Evolutionary conservation across 2,329 filamentous ascomycete genomes (phyloP).

Genomic region (Pyricularia sp.): DNA sequence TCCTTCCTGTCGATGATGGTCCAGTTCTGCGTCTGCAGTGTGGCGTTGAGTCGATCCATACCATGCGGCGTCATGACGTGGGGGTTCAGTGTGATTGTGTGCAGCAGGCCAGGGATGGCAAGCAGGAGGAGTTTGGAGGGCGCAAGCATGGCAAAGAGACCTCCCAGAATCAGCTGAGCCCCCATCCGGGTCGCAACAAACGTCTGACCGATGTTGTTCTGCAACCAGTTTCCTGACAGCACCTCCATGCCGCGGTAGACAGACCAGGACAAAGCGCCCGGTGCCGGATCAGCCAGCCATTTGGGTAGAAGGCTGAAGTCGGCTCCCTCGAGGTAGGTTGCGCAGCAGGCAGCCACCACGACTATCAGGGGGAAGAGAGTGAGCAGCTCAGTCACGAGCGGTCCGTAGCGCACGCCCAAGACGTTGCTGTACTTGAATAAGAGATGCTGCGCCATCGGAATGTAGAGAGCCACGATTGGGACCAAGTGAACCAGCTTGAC

Average conservation of each 20-base stretch:
- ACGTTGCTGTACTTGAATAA: conserved; percentile 53
- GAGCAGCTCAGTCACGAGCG: conserved; percentile 58
- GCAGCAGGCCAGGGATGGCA: conserved; percentile 58
- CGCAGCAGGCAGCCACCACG: conserved; percentile 51
- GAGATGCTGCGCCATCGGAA: conserved; percentile 59
- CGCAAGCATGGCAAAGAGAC: conserved; percentile 49
- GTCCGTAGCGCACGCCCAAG: conserved; percentile 59
- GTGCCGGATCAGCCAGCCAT: conserved; percentile 47
- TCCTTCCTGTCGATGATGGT: conserved; percentile 69
- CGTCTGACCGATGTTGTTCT: conserved; percentile 43
- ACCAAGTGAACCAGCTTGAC: conserved; percentile 38
- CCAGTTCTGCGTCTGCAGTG: conserved; percentile 54
- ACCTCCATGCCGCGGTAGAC: conserved; percentile 44
- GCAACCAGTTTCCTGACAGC: conserved; percentile 24
- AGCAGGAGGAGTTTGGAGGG: conserved; percentile 57
- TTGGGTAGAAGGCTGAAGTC: conserved; percentile 41
- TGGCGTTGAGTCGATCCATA: conserved; percentile 50
- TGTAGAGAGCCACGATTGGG: conserved; percentile 62
- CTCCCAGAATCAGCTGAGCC: conserved; percentile 54
- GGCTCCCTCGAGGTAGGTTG: conserved; percentile 49
- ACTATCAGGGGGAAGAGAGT: conserved; percentile 58
- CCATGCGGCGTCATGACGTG: conserved; percentile 54
- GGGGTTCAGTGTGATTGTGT: conserved; percentile 59
- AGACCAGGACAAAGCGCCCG: conserved; percentile 53
- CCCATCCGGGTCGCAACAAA: conserved; percentile 58